Base-by-base conservation (phyloP, 768 basidiomycete genomes). In the Nidula microcarpa region DNA sequence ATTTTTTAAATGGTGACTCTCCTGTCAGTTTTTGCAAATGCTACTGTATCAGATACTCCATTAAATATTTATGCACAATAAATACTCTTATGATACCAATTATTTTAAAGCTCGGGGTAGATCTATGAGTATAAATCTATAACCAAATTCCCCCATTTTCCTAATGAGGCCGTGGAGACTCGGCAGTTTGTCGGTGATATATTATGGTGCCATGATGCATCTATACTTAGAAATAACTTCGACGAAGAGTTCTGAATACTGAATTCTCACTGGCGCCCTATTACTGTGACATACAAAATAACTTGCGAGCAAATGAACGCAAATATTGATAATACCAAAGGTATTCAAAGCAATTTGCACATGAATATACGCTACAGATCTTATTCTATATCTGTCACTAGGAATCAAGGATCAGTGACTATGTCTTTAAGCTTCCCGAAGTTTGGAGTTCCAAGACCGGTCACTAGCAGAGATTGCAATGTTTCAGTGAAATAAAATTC, bases 401-500 rank as follows among this genome's bases (percentile, higher is more conserved):
- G 11, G 11, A 41, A 41, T 32, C 30, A 47, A 47, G 3, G n/a
- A 23, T 11, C 10, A 41, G 57, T 53, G 5, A 74, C 69, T 47
- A 78, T 53, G 9, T 67, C 62, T 62, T 73, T 67, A 43, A 85
- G 61, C 57, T 75, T 75, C 11, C 69, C 66, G 54, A 84, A 81
- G 66, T 84, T 69, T 3, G 81, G 81, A 8, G 80, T 82, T 18
- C 80, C 80, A 6, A 80, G 60, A 11, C 80, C 81, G 53, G 79
- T 82, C 16, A 82, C 79, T 75, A 55, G 48, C 30, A 34, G 46
- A 49, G 30, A 5, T 39, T 10, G n/a, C 10, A 34, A 53, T 52
- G 33, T 37, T 8, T 13, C 47, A 30, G 35, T 49, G 44, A 35
- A 34, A 33, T 13, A 52, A 37, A 35, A 37, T 41, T 11, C 41